phyloP scores from a whole-genome alignment of 2,329 filamentous ascomycete genomes.

The Chrysoporthe puriensis region DNA sequence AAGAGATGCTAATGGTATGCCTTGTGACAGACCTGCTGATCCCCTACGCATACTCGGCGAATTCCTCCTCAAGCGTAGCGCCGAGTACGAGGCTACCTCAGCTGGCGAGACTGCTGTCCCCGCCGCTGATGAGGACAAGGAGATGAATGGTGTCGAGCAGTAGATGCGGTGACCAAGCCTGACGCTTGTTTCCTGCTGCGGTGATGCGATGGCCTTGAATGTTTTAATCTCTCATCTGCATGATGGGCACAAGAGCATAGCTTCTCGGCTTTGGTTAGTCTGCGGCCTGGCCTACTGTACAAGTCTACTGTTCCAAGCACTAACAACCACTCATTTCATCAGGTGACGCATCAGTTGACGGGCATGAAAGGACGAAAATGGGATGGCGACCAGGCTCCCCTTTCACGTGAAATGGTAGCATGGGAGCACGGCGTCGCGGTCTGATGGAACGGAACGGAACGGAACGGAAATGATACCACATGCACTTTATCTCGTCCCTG shows the following conservation, averaged over 20 bases:
- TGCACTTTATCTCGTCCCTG: neutral
- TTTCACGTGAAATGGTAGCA: neutral
- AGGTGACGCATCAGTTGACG: neutral
- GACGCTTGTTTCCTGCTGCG: neutral
- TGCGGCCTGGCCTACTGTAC: neutral
- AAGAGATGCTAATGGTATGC: slow-evolving; percentile 17
- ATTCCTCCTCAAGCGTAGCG: slow-evolving; percentile 69
- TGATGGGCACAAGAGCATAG: neutral
- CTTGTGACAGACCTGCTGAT: slow-evolving; percentile 59
- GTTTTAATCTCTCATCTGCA: neutral
- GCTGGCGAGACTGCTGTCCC: slow-evolving; percentile 1
- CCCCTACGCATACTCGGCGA: slow-evolving; percentile 72
- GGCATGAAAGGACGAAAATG: neutral
- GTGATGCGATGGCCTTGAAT: neutral
- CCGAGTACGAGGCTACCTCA: slow-evolving; percentile 57
- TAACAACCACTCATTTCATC: neutral
- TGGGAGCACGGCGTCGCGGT: slow-evolving; percentile 4
- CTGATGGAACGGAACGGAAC: neutral
- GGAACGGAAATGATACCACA: slow-evolving; percentile 8
- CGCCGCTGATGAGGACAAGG: slow-evolving; percentile 15
- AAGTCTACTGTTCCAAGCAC: neutral
- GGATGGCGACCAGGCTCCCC: neutral
- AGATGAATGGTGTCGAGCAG: slow-evolving; percentile 19
- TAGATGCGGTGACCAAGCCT: neutral
- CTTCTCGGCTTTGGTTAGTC: neutral